phyloP scores from a whole-genome alignment of 257 asterid genomes.

The Solanum neorickii region DNA sequence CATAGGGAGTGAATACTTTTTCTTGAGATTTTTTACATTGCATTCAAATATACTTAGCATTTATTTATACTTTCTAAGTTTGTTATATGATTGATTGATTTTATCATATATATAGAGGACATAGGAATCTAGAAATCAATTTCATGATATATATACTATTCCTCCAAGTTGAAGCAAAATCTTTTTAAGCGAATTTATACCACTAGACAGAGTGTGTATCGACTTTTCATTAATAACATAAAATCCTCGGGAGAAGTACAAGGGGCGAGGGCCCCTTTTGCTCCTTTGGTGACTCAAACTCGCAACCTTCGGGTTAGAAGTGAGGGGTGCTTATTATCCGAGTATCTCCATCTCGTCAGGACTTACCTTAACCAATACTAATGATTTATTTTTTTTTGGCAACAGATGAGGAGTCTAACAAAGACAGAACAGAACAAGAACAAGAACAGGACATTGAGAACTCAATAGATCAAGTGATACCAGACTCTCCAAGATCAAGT shows the following conservation, averaged over 20 bases:
- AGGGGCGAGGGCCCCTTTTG: background rate
- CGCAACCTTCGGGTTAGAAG: too few species aligned
- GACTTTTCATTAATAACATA: background rate
- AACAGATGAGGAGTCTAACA: slow-evolving; percentile 54
- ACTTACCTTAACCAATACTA: background rate
- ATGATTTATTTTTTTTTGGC: background rate
- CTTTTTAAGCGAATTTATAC: background rate
- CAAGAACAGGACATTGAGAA: slow-evolving; percentile 38
- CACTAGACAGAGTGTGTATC: background rate
- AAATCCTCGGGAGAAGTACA: too few species aligned
- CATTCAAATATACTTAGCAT: background rate
- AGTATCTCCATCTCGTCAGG: background rate
- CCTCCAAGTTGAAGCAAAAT: background rate
- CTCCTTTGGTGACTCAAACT: too few species aligned
- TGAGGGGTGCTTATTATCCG: too few species aligned
- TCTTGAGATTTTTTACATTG: background rate
- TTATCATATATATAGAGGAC: background rate
- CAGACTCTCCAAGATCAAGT: slow-evolving; percentile 25
- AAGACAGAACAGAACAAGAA: slow-evolving; percentile 24
- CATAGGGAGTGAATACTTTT: background rate
- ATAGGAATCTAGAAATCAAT: background rate
- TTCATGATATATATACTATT: background rate
- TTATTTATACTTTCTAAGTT: background rate
- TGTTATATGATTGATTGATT: background rate
- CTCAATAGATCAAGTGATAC: slow-evolving; percentile 16